Percentiles rank a stretch among this genome's conserved stretches.
These are phyloP conservation scores for Salix caprea DNA, from an alignment of 345 rosid species.

Conservation along the genomic window DNA sequence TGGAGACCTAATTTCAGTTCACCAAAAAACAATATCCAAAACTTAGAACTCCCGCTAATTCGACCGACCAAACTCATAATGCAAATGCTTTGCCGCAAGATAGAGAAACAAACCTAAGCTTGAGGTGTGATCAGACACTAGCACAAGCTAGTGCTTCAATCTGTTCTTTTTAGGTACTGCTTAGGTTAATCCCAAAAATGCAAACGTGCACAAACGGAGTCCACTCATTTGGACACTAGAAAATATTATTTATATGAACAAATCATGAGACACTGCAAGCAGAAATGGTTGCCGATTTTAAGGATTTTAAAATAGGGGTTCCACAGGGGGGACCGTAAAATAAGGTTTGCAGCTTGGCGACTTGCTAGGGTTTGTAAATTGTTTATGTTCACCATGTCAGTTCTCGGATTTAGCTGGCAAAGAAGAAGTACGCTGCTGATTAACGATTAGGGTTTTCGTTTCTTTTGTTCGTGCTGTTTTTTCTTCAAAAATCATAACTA, in stretches of 20 bases:
- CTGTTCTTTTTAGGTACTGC: background rate
- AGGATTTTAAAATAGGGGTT: background rate
- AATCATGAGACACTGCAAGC: background rate
- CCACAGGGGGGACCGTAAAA: background rate
- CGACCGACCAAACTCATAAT: background rate
- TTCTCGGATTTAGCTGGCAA: background rate
- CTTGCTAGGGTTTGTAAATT: background rate
- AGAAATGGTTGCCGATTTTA: background rate
- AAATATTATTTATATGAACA: background rate
- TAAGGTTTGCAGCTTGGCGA: background rate
- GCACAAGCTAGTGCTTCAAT: background rate
- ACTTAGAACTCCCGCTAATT: background rate
- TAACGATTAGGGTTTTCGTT: background rate
- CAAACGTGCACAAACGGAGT: constrained; percentile 7
- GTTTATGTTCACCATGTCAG: background rate
- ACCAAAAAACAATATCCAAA: background rate
- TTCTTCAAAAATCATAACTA: background rate
- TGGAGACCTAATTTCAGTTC: background rate
- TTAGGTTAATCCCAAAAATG: constrained; percentile 9
- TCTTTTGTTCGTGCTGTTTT: background rate
- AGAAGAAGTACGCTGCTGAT: background rate
- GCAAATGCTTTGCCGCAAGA: background rate
- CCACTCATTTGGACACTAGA: background rate
- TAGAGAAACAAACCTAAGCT: constrained; percentile 9
- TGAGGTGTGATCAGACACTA: background rate